phyloP scores from a whole-genome alignment of 345 rosid genomes.

The Lepidium sativum region DNA sequence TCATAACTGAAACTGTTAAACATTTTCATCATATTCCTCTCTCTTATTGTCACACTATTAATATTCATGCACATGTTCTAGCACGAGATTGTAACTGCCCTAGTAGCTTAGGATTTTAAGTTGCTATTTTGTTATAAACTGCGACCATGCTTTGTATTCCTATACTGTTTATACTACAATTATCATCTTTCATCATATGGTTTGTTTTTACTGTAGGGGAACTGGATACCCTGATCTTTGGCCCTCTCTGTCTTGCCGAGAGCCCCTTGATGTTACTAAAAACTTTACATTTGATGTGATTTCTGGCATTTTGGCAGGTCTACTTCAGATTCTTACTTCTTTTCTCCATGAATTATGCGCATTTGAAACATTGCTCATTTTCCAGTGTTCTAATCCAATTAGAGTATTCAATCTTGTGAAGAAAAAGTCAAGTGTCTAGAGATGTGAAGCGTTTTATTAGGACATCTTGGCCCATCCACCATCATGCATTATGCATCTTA shows the following conservation, averaged over 20 bases:
- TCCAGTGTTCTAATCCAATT: not conserved
- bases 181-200: slow-evolving; percentile 1
- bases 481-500: not conserved
- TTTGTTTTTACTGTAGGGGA: slow-evolving; percentile 14
- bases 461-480: slow-evolving; percentile 2
- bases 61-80: not conserved
- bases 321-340: slow-evolving; percentile 1
- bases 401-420: not conserved
- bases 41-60: not conserved
- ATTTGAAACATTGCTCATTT: not conserved
- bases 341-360: not conserved
- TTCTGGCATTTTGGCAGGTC: slow-evolving; percentile 79
- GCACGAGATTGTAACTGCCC: not conserved
- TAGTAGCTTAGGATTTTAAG: not conserved
- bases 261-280: slow-evolving; percentile 91
- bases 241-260: slow-evolving; percentile 84
- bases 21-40: not conserved
- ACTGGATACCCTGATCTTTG: slow-evolving; percentile 42
- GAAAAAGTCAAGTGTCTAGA: not conserved
- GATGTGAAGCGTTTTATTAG: not conserved
- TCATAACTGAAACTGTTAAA: not conserved
- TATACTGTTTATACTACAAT: not conserved
- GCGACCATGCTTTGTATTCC: not conserved
- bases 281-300: slow-evolving; percentile 72
- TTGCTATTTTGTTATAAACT: not conserved